Conservation (phyloP, 257 asterid genomes). For the Dorcoceras hygrometricum region DNA sequence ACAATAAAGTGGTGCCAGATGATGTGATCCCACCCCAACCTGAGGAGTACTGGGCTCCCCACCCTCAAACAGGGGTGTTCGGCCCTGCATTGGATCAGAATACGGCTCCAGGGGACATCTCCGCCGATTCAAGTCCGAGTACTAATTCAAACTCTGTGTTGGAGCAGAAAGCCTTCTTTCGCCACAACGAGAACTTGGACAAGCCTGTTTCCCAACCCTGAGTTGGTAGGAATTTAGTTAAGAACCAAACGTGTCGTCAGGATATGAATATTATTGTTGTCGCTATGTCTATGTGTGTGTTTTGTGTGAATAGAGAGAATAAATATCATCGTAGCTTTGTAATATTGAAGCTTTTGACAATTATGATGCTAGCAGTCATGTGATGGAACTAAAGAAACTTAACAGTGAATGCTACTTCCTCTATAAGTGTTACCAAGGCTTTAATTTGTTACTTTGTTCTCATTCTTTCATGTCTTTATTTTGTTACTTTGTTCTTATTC, state of each 20-base stretch:
- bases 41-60: constrained; percentile 73
- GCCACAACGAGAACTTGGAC: constrained; percentile 82
- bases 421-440: background rate
- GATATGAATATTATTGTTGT: background rate
- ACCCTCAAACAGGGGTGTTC: constrained; percentile 83
- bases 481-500: background rate
- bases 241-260: background rate
- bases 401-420: background rate
- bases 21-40: constrained; percentile 44
- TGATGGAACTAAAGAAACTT: too few species aligned
- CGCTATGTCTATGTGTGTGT: background rate
- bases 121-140: constrained; percentile 19
- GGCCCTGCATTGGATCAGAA: constrained; percentile 57
- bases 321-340: too few species aligned
- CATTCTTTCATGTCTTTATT: background rate
- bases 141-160: constrained; percentile 43
- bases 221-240: background rate
- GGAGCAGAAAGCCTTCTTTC: constrained; percentile 86
- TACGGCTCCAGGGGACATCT: constrained; percentile 22
- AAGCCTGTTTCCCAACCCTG: constrained; percentile 49
- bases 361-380: too few species aligned
- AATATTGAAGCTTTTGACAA: too few species aligned
- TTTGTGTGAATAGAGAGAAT: too few species aligned
- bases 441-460: background rate
- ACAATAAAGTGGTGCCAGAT: constrained; percentile 55